Percentiles rank a stretch among this genome's conserved stretches.
phyloP scores from a whole-genome alignment of 768 basidiomycete species.

The Mycena galericulata region DNA sequence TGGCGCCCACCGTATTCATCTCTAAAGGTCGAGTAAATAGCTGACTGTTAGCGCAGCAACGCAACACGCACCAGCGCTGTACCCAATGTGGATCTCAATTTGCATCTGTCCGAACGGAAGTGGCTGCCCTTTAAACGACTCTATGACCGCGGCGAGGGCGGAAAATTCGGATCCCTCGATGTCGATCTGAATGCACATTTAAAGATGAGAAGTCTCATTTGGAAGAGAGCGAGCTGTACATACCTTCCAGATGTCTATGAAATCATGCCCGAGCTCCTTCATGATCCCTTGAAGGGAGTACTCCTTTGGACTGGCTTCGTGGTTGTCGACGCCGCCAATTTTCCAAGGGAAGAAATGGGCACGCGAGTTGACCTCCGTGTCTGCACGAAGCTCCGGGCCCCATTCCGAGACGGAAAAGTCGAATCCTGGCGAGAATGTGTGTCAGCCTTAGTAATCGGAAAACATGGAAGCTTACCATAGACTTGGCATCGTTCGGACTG shows the following conservation, averaged over 20 bases:
- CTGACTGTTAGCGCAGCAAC: neutral
- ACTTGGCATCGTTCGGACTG: slow-evolving; percentile 52
- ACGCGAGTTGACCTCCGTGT: slow-evolving; percentile 43
- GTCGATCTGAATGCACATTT: slow-evolving; percentile 60
- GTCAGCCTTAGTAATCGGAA: no score
- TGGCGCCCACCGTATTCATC: slow-evolving; percentile 49
- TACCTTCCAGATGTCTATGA: slow-evolving; percentile 19
- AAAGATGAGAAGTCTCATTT: slow-evolving; percentile 45
- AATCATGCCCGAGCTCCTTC: slow-evolving; percentile 51
- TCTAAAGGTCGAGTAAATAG: no score
- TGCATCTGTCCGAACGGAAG: slow-evolving; percentile 62
- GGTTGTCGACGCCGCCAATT: slow-evolving; percentile 52
- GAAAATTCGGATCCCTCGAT: slow-evolving; percentile 63
- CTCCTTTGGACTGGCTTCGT: slow-evolving; percentile 48
- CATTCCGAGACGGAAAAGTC: slow-evolving; percentile 28
- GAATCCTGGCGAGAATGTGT: slow-evolving; percentile 13
- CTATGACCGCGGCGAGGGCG: slow-evolving; percentile 53
- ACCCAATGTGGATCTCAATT: slow-evolving; percentile 56
- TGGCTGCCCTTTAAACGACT: slow-evolving; percentile 51
- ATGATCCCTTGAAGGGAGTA: slow-evolving; percentile 62
- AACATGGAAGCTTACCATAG: slow-evolving; percentile 17
- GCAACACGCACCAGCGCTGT: slow-evolving; percentile 35
- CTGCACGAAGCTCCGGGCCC: slow-evolving; percentile 47
- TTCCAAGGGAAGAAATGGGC: slow-evolving; percentile 58
- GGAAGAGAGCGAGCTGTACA: neutral